A percentile compares a stretch with the other conserved stretches of the same genome.
phyloP scores from a whole-genome alignment of 1,139 yeast genomes.

The Yarrowia galli region DNA sequence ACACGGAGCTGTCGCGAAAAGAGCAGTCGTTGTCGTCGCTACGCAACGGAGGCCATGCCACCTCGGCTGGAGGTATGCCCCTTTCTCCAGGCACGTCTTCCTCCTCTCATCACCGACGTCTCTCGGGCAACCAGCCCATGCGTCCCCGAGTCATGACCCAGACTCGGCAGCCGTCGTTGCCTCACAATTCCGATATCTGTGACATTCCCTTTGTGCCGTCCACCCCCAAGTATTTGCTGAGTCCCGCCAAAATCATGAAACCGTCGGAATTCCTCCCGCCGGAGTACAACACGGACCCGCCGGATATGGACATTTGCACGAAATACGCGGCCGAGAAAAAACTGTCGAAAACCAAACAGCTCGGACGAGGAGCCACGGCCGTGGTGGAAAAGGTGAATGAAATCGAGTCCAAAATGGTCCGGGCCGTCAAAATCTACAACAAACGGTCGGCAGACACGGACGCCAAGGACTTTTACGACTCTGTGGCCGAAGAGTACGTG shows the following conservation, averaged over 20 bases:
- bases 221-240: constrained; percentile 26
- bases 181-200: constrained; percentile 23
- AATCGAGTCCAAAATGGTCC: constrained; percentile 49
- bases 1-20: constrained; percentile 31
- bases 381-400: constrained; percentile 45
- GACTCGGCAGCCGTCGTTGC: constrained; percentile 18
- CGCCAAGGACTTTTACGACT: constrained; percentile 67
- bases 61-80: constrained; percentile 17
- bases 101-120: constrained; percentile 2
- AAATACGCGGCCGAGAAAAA: constrained; percentile 31
- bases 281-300: constrained; percentile 35
- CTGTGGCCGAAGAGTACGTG: constrained; percentile 79
- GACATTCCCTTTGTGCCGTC: constrained; percentile 34
- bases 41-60: constrained; percentile 34
- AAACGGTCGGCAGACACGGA: constrained; percentile 50
- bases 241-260: constrained; percentile 22
- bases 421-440: constrained; percentile 77
- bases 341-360: constrained; percentile 41
- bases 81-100: constrained; percentile 16
- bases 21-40: constrained; percentile 29
- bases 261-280: constrained; percentile 33
- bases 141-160: constrained; percentile 33
- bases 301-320: constrained; percentile 37
- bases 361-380: constrained; percentile 49
- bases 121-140: constrained; percentile 15